These are phyloP conservation scores for Calocera cornea DNA, from an alignment of 768 basidiomycete genomes.

Conservation along the genomic window DNA sequence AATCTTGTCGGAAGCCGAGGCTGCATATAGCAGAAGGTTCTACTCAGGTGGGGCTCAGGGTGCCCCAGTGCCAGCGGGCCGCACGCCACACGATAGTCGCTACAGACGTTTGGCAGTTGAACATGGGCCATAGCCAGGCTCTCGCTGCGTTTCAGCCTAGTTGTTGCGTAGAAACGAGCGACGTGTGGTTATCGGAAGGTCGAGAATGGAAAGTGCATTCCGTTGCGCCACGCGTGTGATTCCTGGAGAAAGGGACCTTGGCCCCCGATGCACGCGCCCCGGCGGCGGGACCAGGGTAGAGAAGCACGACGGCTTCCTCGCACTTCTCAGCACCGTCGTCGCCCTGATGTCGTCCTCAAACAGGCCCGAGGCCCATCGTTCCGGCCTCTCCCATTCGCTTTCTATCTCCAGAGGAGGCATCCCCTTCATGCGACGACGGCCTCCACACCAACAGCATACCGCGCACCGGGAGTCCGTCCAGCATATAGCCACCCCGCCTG, in stretches of 20 bases:
- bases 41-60: background rate
- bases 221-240: background rate
- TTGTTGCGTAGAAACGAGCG: background rate
- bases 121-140: background rate
- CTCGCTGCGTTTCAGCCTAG: background rate
- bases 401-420: background rate
- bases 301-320: conserved; percentile 1
- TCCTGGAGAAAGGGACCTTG: background rate
- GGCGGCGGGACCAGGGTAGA: background rate
- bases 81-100: too few relatives aligned
- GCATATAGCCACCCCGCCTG: background rate
- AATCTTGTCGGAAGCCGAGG: background rate
- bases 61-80: background rate
- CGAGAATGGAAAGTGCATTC: background rate
- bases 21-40: background rate
- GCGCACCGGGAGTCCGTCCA: background rate
- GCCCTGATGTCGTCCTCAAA: conserved; percentile 4
- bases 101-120: too few relatives aligned
- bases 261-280: conserved; percentile 1
- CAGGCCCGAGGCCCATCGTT: conserved; percentile 4
- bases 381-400: background rate
- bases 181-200: too few relatives aligned
- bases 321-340: conserved; percentile 1
- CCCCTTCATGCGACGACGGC: conserved; percentile 4
- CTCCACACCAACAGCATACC: background rate